These are phyloP conservation scores for Glycine tomentella DNA, from an alignment of 306 rosid species.

Conservation along the genomic window DNA sequence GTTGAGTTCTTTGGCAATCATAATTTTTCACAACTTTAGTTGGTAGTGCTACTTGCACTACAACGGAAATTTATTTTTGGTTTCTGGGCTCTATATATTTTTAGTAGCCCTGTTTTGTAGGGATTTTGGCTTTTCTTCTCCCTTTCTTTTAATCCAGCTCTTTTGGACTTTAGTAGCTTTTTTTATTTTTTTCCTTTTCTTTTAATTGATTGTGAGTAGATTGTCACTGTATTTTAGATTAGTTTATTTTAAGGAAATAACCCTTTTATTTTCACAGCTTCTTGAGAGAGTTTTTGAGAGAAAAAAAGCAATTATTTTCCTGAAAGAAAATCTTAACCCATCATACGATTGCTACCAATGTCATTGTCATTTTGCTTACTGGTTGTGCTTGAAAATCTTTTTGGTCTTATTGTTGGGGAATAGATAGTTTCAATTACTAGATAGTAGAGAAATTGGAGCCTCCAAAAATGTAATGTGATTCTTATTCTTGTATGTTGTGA, in stretches of 20 bases:
- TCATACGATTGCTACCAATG: not conserved
- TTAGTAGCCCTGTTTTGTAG: not conserved
- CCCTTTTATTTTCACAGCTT: not conserved
- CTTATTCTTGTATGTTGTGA: not conserved
- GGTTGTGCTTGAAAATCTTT: not conserved
- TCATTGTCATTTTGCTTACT: not conserved
- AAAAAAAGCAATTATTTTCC: not conserved
- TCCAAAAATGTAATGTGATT: not conserved
- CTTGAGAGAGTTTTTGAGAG: not conserved
- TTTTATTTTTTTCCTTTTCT: not conserved
- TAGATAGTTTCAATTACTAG: not conserved
- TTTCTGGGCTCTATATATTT: not conserved
- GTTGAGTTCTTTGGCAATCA: slow-evolving; percentile 14
- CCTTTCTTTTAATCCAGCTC: not conserved
- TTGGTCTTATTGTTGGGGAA: not conserved
- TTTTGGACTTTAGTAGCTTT: not conserved
- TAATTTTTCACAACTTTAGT: slow-evolving; percentile 8
- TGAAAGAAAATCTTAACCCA: not conserved
- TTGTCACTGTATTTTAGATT: not conserved
- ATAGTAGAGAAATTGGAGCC: not conserved
- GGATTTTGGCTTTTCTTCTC: not conserved
- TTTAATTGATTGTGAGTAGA: not conserved
- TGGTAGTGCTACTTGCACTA: not conserved
- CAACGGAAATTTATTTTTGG: not conserved
- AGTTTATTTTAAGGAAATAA: not conserved